Evolutionary conservation across 495 filamentous ascomycete species (phyloP).

Genomic region (Hypoxylon intermedium): DNA sequence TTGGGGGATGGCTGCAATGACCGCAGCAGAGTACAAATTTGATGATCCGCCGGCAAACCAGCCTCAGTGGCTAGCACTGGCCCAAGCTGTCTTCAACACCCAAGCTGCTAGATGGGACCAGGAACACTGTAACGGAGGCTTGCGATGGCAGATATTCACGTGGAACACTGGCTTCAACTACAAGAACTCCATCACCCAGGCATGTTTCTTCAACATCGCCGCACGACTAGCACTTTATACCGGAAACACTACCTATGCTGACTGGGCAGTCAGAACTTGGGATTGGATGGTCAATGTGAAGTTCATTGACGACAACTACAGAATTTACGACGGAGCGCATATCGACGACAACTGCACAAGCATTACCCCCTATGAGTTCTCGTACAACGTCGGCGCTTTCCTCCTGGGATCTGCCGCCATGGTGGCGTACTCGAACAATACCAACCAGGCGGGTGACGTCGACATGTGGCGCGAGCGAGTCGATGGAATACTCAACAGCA

Average conservation of each 20-base stretch:
- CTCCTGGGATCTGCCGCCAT: conserved; percentile 73
- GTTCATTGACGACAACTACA: conserved; percentile 57
- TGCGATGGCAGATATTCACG: conserved; percentile 81
- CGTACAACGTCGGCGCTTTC: conserved; percentile 73
- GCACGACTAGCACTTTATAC: conserved; percentile 76
- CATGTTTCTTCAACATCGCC: conserved; percentile 72
- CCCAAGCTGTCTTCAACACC: conserved; percentile 82
- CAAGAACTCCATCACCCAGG: conserved; percentile 77
- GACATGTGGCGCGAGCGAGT: conserved; percentile 61
- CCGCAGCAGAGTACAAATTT: conserved; percentile 69
- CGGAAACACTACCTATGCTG: conserved; percentile 69
- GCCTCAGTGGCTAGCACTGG: conserved; percentile 79
- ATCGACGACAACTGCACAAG: conserved; percentile 58
- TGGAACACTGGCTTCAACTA: conserved; percentile 80
- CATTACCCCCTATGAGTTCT: conserved; percentile 64
- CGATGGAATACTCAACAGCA: conserved; percentile 59
- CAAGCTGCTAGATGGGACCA: conserved; percentile 71
- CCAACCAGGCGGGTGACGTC: conserved; percentile 54
- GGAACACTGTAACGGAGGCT: conserved; percentile 71
- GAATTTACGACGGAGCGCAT: conserved; percentile 66
- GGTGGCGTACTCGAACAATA: conserved; percentile 42
- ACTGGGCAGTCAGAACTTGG: conserved; percentile 74
- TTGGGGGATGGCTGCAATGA: conserved; percentile 74
- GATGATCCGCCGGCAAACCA: conserved; percentile 62
- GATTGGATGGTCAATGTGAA: conserved; percentile 66